A percentile compares a stretch with the other conserved stretches of the same genome.
Conservation (phyloP, 805 yeast species). For the Saccharomycopsis malanga region DNA sequence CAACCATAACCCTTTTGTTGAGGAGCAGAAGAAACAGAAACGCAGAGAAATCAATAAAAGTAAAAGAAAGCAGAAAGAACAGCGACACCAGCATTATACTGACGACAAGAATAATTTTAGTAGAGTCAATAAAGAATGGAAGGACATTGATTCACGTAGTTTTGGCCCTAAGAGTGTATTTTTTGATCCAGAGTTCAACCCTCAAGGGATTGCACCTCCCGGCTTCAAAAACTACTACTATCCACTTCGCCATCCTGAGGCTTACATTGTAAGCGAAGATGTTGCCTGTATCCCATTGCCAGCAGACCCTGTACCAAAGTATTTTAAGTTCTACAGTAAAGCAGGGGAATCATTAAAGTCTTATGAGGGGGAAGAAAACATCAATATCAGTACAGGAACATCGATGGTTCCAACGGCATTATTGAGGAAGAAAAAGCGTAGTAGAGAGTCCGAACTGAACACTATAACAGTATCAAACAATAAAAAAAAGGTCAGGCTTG, state of each 20-base stretch:
- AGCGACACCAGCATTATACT: neutral
- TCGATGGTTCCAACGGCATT: constrained; percentile 12
- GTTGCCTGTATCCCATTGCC: constrained; percentile 16
- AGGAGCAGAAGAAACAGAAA: constrained; percentile 9
- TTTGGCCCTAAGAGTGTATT: constrained; percentile 19
- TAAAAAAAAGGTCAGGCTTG: too few relatives aligned
- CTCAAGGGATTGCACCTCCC: constrained; percentile 17
- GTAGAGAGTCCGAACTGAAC: too few relatives aligned
- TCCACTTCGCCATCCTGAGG: constrained; percentile 13
- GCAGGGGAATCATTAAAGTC: neutral
- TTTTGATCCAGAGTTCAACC: constrained; percentile 21
- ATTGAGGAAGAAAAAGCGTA: neutral
- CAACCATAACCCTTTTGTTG: constrained; percentile 1
- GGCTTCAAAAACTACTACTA: constrained; percentile 16
- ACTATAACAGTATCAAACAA: too few relatives aligned
- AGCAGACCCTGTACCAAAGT: constrained; percentile 17
- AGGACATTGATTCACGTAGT: neutral
- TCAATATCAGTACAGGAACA: neutral
- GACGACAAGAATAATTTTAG: neutral
- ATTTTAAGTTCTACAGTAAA: constrained; percentile 10
- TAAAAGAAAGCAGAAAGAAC: constrained; percentile 3
- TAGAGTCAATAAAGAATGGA: neutral
- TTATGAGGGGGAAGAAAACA: constrained; percentile 6
- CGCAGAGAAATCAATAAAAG: constrained; percentile 2
- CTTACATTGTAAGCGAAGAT: neutral